Conservation (phyloP, 257 asterid species). For the Solanum tarapatanum region DNA sequence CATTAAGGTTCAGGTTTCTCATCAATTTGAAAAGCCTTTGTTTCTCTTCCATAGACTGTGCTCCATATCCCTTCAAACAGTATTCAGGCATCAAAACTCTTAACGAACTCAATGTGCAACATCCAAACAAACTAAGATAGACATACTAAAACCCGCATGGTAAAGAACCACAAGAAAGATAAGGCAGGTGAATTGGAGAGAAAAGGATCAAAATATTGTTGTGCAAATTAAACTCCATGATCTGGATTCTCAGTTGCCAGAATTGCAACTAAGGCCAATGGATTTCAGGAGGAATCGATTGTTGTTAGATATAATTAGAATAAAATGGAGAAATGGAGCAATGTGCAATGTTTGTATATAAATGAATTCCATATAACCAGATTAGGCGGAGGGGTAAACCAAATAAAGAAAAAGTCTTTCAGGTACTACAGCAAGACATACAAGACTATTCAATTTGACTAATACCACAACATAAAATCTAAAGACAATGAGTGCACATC, state of each 20-base stretch:
- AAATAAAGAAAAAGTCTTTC: background rate
- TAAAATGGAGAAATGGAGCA: background rate
- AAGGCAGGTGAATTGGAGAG: background rate
- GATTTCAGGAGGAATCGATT: background rate
- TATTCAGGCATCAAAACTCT: background rate
- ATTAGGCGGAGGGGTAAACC: background rate
- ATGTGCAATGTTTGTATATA: background rate
- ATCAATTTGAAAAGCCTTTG: slow-evolving; percentile 88
- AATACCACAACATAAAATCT: background rate
- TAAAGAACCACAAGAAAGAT: background rate
- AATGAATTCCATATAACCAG: background rate
- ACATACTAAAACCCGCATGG: background rate
- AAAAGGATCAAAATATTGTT: background rate
- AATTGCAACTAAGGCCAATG: background rate
- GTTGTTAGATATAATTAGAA: background rate
- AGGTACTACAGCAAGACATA: background rate
- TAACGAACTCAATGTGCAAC: background rate
- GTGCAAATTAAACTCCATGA: background rate
- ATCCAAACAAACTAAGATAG: background rate
- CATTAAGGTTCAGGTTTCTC: slow-evolving; percentile 90
- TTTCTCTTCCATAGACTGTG: slow-evolving; percentile 97
- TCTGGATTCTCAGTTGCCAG: background rate
- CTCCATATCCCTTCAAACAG: slow-evolving; percentile 60
- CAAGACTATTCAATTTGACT: background rate
- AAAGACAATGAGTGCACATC: background rate